phyloP scores from a whole-genome alignment of 768 basidiomycete species.

The Phaeotremella skinneri region DNA sequence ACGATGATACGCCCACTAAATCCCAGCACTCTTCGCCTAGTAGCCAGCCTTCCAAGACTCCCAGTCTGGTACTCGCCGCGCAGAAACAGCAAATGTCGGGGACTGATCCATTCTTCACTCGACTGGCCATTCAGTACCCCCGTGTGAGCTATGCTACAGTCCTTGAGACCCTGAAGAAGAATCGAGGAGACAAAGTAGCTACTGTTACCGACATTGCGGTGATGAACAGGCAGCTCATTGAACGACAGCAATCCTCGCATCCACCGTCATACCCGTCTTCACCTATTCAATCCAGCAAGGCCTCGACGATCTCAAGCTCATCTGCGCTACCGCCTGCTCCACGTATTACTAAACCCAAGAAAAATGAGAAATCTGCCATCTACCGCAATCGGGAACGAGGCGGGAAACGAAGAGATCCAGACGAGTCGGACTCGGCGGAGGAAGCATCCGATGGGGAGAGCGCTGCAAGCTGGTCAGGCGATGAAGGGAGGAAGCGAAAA shows the following conservation, averaged over 20 bases:
- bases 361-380: slow-evolving; percentile 45
- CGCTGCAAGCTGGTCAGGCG: slow-evolving; percentile 38
- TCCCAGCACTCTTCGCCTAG: slow-evolving; percentile 4
- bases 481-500: slow-evolving; percentile 32
- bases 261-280: neutral
- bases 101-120: neutral
- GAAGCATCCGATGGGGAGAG: slow-evolving; percentile 29
- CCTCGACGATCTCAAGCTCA: slow-evolving; percentile 3
- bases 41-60: neutral
- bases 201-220: neutral
- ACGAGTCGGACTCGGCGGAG: slow-evolving; percentile 33
- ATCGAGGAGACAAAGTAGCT: neutral
- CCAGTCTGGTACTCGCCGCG: neutral
- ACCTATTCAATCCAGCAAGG: neutral
- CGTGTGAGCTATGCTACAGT: neutral
- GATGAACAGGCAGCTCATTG: neutral
- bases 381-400: slow-evolving; percentile 36
- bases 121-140: neutral
- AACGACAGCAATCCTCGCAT: neutral
- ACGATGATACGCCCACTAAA: slow-evolving; percentile 30
- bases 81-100: neutral
- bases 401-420: slow-evolving; percentile 36
- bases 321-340: neutral
- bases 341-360: slow-evolving; percentile 31
- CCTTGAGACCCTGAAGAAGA: neutral